Evolutionary conservation across 2,329 filamentous ascomycete genomes (phyloP).

Genomic region (Curvularia sp.): DNA sequence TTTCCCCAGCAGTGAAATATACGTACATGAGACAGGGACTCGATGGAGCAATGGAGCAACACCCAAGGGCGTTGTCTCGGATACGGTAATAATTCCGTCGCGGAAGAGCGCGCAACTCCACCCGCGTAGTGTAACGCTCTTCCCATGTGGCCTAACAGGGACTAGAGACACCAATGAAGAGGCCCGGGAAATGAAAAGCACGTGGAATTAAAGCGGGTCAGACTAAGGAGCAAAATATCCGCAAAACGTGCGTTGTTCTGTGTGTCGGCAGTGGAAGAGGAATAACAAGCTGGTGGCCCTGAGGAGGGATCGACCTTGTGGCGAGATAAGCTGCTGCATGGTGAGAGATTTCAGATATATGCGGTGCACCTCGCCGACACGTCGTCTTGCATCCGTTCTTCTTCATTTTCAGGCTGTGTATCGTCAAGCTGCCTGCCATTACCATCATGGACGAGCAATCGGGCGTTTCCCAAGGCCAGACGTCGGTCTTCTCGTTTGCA

Average conservation of each 20-base stretch:
- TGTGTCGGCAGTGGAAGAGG: conserved; percentile 6
- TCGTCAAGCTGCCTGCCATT: conserved; percentile 6
- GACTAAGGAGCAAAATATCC: not conserved
- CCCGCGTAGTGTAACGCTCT: conserved; percentile 4
- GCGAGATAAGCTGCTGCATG: conserved; percentile 2
- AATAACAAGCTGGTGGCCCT: conserved; percentile 6
- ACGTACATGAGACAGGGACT: not conserved
- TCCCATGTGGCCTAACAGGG: conserved; percentile 12
- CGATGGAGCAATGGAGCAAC: not conserved
- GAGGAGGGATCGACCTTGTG: conserved; percentile 14
- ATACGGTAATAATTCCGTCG: not conserved
- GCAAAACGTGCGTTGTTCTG: not conserved
- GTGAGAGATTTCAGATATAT: conserved; percentile 17
- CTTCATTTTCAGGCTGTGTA: conserved; percentile 17
- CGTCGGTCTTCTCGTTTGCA: conserved; percentile 23
- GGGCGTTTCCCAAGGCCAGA: conserved; percentile 19
- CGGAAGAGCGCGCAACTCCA: conserved; percentile 5
- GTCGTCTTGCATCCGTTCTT: conserved; percentile 7
- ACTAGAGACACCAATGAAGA: conserved; percentile 6
- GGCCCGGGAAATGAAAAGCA: not conserved
- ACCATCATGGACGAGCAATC: conserved; percentile 29
- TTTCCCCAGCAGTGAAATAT: not conserved
- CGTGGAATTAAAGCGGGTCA: conserved; percentile 4
- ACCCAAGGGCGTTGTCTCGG: not conserved
- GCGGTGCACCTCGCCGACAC: conserved; percentile 20